A percentile compares a stretch with the other conserved stretches of the same genome.
Evolutionary conservation across 1,284 basidiomycete species (phyloP).

Genomic region (Paramarasmius palmivorus): DNA sequence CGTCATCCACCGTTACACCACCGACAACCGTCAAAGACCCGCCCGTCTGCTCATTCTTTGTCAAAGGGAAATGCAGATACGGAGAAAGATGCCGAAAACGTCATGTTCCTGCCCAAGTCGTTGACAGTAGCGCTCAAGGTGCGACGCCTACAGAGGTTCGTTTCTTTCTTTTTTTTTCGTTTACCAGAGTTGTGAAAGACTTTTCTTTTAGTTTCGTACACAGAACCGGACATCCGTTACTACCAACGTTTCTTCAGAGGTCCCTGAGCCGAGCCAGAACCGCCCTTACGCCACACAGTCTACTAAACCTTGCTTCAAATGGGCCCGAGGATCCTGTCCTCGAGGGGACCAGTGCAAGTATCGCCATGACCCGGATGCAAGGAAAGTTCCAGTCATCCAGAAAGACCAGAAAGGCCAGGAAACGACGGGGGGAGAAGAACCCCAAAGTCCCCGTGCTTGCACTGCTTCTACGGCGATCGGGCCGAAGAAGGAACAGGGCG

Average conservation of each 20-base stretch:
- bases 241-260: background rate
- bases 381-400: background rate
- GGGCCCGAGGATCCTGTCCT: conserved; percentile 17
- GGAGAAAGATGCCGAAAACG: background rate
- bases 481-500: background rate
- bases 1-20: too few species aligned
- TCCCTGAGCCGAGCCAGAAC: background rate
- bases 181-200: background rate
- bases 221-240: background rate
- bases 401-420: background rate
- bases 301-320: background rate
- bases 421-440: background rate
- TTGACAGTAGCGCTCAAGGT: background rate
- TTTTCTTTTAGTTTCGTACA: background rate
- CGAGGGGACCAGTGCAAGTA: conserved; percentile 22
- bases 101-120: background rate
- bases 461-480: background rate
- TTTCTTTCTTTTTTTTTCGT: too few species aligned
- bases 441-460: background rate
- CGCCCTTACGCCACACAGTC: background rate
- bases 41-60: background rate
- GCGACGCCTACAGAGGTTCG: too few species aligned
- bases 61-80: background rate
- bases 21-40: too few species aligned
- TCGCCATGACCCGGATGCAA: conserved; percentile 18